Base-by-base conservation (phyloP, 768 basidiomycete genomes). In the Brasilioporus rufonigricans region DNA sequence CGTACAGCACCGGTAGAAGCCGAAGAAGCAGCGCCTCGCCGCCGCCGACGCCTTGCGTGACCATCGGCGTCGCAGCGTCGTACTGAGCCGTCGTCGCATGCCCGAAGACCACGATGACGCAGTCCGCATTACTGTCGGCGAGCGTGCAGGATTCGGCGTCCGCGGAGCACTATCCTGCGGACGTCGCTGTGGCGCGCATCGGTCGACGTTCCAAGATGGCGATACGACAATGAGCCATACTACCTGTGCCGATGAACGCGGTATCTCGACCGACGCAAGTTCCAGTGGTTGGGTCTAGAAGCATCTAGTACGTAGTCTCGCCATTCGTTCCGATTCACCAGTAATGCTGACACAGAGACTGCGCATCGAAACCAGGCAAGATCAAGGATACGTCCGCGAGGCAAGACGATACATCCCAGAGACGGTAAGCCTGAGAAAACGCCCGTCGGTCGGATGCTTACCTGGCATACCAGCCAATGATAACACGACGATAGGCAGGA, bases 321-420 rank as follows among this genome's bases (percentile, higher is more conserved):
- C 77, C 76, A 11, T 26, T 39, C 38, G n/a, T 7, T 4, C 6
- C 19, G 7, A n/a, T n/a, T n/a, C n/a, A n/a, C 78, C 77, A n/a
- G 78, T 38, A 36, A 71, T 63, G 56, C 72, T 68, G 40, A 73
- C 78, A 48, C 75, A 79, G 56, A 10, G 76, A 74, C 61, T 76
- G 76, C 18, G 73, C 71, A 52, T 80, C 74, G 49, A 78, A 77
- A 29, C 72, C 77, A 1, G 77, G 79, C 50, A 81, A 69, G 54
- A 71, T 77, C 36, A 79, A 61, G n/a, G 79, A 76, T 8, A 40
- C 16, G 16, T 60, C 36, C n/a, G 63, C 59, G 24, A 35, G 43
- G 36, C 57, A 53, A 40, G 4, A 9, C 24, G 19, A 3, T 3
- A 19, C 38, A 39, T 21, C 39, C n/a, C 18, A 10, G 38, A 39